Evolutionary conservation across 495 filamentous ascomycete genomes (phyloP), one percentile per base, ranked within the genome.

Genomic region (Xylaria sp.): DNA sequence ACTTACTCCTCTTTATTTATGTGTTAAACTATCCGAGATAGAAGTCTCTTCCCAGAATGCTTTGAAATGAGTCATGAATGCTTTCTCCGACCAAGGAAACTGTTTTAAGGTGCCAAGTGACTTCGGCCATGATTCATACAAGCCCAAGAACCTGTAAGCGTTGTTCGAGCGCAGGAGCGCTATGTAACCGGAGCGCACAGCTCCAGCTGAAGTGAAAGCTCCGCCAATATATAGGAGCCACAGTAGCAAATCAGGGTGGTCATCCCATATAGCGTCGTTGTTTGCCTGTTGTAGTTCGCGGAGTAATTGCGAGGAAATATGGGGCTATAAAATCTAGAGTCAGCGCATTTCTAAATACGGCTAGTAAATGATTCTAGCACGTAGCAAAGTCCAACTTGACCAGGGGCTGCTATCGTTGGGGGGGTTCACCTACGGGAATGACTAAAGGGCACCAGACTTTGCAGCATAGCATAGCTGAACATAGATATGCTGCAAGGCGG

Each of bases 11-110:
- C 0, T 21, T 21, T 8, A 59, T 40, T 17, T 37, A 17, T n/a
- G 31, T 6, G 31, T 12, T 11, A n/a, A 59, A 59, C 9, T 11
- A 17, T 11, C 15, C 9, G 8, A 35, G 4, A 8, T 29, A 37
- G 17, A 59, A 59, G 57, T 11, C 57, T 80, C 77, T 70, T 69
- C 70, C 79, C 79, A 82, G 41, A 83, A 77, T 14, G 67, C 67
- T 70, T 76, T 78, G 4, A 79, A 69, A 8, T 77, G 75, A 11
- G 72, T 50, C 41, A 64, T 40, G 48, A 82, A 83, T 61, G 81
- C 79, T 24, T 77, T 79, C 7, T 83, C 81, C 5, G 80, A 84
- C 82, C 81, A 84, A 61, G 82, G 77, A 59, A 80, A 83, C 46
- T 74, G 70, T 75, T 73, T 77, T 48, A 83, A 59, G 41, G 78